These are phyloP conservation scores for Pichia sp. DNA, from an alignment of 1,139 yeast species.

Conservation along the genomic window DNA sequence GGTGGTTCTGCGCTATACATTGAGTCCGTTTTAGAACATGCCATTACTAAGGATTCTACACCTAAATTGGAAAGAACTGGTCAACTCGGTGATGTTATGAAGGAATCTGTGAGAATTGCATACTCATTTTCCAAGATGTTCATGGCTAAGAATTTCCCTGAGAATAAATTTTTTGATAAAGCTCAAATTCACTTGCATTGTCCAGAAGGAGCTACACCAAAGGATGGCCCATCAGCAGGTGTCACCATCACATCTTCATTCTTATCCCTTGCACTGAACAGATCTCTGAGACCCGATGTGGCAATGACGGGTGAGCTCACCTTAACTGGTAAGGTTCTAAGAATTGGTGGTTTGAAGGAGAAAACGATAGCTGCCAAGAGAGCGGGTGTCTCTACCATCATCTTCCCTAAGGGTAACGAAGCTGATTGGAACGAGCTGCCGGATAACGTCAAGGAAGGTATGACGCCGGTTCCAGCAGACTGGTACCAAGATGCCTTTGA, in stretches of 20 bases:
- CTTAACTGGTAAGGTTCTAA: constrained; percentile 83
- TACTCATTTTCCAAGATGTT: constrained; percentile 87
- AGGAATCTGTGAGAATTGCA: constrained; percentile 89
- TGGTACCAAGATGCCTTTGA: constrained; percentile 86
- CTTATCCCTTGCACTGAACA: constrained; percentile 73
- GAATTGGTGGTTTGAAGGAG: constrained; percentile 93
- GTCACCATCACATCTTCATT: constrained; percentile 88
- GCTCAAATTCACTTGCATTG: constrained; percentile 94
- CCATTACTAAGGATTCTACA: constrained; percentile 56
- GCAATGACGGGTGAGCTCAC: constrained; percentile 98
- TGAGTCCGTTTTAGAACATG: constrained; percentile 86
- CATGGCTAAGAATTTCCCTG: constrained; percentile 68
- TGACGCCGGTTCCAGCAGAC: constrained; percentile 82
- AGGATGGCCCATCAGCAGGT: constrained; percentile 99
- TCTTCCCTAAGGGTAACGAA: constrained; percentile 88
- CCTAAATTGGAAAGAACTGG: constrained; percentile 70
- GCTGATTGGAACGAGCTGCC: constrained; percentile 94
- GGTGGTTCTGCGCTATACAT: constrained; percentile 94
- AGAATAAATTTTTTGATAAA: constrained; percentile 82
- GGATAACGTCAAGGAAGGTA: constrained; percentile 80
- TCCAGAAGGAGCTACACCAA: constrained; percentile 96
- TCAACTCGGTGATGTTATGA: constrained; percentile 94
- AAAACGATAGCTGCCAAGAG: constrained; percentile 95
- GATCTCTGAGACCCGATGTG: constrained; percentile 65
- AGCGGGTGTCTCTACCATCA: constrained; percentile 82